A percentile compares a stretch with the other conserved stretches of the same genome.
Conservation (phyloP, 2,329 filamentous ascomycete genomes). For the Polychaeton citri region DNA sequence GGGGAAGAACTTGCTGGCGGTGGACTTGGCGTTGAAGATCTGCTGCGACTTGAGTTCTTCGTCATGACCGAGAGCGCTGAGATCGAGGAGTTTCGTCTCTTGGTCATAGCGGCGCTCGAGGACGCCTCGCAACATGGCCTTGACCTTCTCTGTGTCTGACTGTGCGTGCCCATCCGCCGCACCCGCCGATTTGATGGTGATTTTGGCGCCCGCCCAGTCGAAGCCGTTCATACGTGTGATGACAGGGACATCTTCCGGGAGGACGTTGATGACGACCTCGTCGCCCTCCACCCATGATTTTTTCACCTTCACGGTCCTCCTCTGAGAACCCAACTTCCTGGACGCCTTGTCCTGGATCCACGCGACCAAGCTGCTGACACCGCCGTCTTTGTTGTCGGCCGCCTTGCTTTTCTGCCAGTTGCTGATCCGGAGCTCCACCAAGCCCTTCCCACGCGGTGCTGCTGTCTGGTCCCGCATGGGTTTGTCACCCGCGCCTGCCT, state of each 20-base stretch:
- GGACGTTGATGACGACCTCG: constrained; percentile 24
- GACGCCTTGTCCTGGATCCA: constrained; percentile 29
- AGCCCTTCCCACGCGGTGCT: constrained; percentile 6
- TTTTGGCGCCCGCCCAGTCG: constrained; percentile 25
- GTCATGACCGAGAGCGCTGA: constrained; percentile 66
- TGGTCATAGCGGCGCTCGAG: constrained; percentile 62
- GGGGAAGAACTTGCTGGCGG: constrained; percentile 77
- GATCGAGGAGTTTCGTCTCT: constrained; percentile 61
- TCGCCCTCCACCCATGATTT: constrained; percentile 23
- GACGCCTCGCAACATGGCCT: constrained; percentile 52
- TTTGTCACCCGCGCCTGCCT: constrained; percentile 17
- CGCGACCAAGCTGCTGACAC: constrained; percentile 22
- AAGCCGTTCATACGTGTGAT: constrained; percentile 28
- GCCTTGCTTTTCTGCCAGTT: constrained; percentile 28
- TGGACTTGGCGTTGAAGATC: constrained; percentile 58
- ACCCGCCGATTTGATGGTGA: constrained; percentile 21
- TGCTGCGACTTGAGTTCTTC: constrained; percentile 57
- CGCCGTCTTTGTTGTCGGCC: constrained; percentile 19
- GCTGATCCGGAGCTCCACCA: constrained; percentile 25
- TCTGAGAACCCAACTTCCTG: constrained; percentile 17
- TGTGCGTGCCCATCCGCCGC: constrained; percentile 8
- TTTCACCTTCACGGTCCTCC: constrained; percentile 22
- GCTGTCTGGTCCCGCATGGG: constrained; percentile 11
- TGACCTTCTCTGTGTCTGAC: constrained; percentile 42
- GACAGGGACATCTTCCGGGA: constrained; percentile 20